Percentiles rank a stretch among this genome's conserved stretches.
Conservation (phyloP, 169 alveolate species). For the Plasmodium ovale region DNA sequence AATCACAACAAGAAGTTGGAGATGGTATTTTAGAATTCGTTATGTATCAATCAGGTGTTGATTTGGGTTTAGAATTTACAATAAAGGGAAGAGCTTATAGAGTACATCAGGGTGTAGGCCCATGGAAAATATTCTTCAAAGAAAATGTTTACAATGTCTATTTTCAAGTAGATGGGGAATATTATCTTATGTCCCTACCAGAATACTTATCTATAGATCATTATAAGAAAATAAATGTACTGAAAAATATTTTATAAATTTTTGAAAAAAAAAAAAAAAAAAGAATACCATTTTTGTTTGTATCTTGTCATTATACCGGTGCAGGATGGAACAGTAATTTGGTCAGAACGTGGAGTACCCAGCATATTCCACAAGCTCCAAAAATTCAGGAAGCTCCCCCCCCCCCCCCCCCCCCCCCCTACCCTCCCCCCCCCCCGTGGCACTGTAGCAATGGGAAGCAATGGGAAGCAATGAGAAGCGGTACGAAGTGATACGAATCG, state of each 20-base stretch:
- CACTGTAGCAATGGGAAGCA: no score
- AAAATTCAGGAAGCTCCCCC: no score
- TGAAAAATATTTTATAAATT: constrained; percentile 40
- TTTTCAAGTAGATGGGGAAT: constrained; percentile 88
- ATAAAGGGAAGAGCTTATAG: constrained; percentile 81
- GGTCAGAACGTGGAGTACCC: no score
- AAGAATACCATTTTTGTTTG: no score
- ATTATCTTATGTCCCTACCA: constrained; percentile 65
- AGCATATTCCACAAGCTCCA: no score
- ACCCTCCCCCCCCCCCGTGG: no score
- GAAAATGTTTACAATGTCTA: constrained; percentile 78
- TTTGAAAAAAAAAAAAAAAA: neutral
- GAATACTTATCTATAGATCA: constrained; percentile 28
- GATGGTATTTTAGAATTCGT: constrained; percentile 81
- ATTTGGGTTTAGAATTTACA: constrained; percentile 71
- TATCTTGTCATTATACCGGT: no score
- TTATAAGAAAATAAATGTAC: constrained; percentile 55
- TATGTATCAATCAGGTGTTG: constrained; percentile 76
- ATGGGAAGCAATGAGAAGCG: no score
- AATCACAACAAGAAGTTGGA: constrained; percentile 82
- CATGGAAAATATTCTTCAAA: constrained; percentile 86
- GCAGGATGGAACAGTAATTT: no score
- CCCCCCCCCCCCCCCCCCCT: no score
- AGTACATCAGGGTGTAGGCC: constrained; percentile 87
- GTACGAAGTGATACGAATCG: no score